Conservation (phyloP, 306 rosid genomes). For the Potentilla sterilis region DNA sequence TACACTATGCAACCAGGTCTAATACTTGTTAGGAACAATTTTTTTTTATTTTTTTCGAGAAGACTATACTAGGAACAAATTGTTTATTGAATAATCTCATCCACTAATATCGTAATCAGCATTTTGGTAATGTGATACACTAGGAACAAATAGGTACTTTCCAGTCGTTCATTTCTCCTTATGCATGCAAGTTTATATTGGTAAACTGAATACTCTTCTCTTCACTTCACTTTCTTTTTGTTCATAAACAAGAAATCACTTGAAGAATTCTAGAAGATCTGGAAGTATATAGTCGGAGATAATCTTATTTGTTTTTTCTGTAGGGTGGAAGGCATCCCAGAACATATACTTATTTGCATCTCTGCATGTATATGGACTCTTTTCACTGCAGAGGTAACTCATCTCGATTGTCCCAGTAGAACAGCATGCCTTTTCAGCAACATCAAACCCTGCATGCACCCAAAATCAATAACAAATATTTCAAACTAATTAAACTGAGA, state of each 20-base stretch:
- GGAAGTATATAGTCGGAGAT: constrained; percentile 20
- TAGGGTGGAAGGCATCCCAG: constrained; percentile 61
- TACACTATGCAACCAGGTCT: no score
- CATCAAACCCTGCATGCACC: constrained; percentile 64
- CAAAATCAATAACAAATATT: not conserved
- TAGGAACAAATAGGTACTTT: no score
- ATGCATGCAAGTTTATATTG: no score
- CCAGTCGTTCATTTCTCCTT: no score
- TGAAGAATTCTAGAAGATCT: constrained; percentile 17
- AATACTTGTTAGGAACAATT: no score
- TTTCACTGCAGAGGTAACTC: constrained; percentile 77
- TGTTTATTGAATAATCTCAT: no score
- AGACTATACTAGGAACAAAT: no score
- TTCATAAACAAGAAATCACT: not conserved
- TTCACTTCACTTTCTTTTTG: not conserved
- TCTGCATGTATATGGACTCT: constrained; percentile 49
- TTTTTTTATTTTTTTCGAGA: no score
- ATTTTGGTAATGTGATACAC: no score
- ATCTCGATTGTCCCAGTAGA: constrained; percentile 84
- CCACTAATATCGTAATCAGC: no score
- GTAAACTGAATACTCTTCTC: no score
- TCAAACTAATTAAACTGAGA: not conserved
- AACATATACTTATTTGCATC: constrained; percentile 73
- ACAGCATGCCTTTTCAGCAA: constrained; percentile 61
- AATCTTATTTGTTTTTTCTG: constrained; percentile 48